These are phyloP conservation scores for Saururus chinensis DNA, from an alignment of 164 flowering plant genomes.

Conservation along the genomic window DNA sequence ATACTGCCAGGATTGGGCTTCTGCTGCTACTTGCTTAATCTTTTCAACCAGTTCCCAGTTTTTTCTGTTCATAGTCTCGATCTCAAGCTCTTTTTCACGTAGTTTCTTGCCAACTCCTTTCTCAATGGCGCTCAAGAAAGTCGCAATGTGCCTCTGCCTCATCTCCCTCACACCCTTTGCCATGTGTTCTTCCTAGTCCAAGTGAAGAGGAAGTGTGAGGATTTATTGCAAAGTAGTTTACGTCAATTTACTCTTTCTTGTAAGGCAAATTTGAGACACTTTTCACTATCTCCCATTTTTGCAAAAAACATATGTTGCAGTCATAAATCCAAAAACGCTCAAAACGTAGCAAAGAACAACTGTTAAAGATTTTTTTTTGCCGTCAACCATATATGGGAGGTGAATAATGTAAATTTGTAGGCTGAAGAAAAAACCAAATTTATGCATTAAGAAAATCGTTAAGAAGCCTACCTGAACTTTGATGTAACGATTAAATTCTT, in stretches of 20 bases:
- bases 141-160: constrained; percentile 56
- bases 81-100: constrained; percentile 52
- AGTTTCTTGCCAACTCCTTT: constrained; percentile 47
- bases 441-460: not conserved
- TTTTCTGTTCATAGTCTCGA: constrained; percentile 57
- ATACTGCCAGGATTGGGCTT: constrained; percentile 72
- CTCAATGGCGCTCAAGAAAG: constrained; percentile 48
- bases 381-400: no score
- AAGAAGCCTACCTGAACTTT: constrained; percentile 39
- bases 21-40: constrained; percentile 56
- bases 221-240: not conserved
- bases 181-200: constrained; percentile 57
- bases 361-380: no score
- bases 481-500: constrained; percentile 62
- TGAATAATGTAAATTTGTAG: no score
- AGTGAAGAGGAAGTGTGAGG: not conserved
- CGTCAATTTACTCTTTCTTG: no score
- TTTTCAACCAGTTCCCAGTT: constrained; percentile 62
- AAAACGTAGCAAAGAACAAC: no score
- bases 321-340: no score
- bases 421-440: no score
- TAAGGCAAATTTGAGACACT: not conserved
- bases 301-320: no score
- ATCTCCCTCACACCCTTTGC: constrained; percentile 58
- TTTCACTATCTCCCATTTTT: not conserved